Base-by-base conservation (phyloP, 2,329 filamentous ascomycete genomes). In the Fusarium fujikuroi region DNA sequence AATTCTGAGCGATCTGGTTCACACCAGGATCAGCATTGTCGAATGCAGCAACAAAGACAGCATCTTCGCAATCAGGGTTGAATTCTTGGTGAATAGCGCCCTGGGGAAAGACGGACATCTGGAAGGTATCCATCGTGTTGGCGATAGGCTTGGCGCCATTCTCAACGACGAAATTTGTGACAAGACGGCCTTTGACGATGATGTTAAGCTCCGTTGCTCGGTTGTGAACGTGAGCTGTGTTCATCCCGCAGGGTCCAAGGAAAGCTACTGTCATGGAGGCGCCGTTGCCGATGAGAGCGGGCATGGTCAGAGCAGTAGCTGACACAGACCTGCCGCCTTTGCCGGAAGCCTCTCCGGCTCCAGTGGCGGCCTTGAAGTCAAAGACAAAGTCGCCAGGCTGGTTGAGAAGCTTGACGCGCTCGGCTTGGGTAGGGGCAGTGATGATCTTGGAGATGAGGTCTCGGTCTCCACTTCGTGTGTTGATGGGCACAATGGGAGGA, bases 11-110 rank as follows among this genome's bases (percentile, higher is more conserved):
- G 39, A 84, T 77, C 66, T 85, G 83, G 59, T 83, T 81, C 8
- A 84, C 81, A 39, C 86, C 86, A 7, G 85, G 84, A 69, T 87
- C 86, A 58, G 83, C 81, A 21, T 77, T 78, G 61, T 83, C 83
- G 76, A 87, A 87, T 8, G 81, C 82, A 10, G 86, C 86, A 10
- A 87, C 83, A 72, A 87, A 87, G 11, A 85, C 81, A 25, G 86
- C 81, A 23, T 83, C 80, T 44, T 82, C 80, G 75, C 87, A 88
- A 64, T 85, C 82, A 5, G 86, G 85, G 77, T 88, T 88, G 77
- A 85, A 87, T 69, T 88, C 84, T 5, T 84, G 83, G 73, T 88
- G 87, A 15, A 87, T 80, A 7, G 83, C 82, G 9, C 87, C 87
- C 71, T 85, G 82, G 5, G 85, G 86, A 76, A 88, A 87, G 15